Evolutionary conservation across 306 rosid species (phyloP), one percentile per base, ranked within the genome.

Genomic region (Quercus cerris): DNA sequence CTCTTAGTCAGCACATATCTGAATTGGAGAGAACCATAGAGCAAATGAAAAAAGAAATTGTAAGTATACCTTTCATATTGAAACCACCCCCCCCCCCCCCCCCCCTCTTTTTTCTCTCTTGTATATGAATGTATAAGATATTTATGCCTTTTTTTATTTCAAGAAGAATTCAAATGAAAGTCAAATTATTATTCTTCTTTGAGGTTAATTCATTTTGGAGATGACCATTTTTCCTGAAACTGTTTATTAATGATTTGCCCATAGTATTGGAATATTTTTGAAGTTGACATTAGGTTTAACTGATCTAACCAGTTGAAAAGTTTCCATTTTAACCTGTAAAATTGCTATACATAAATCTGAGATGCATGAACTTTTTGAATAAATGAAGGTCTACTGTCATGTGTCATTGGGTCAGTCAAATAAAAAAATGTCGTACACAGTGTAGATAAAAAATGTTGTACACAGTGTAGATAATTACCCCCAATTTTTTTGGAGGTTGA

Each of bases 1-100:
- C 97, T 78, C 90, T 94, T 77, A 91, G 94, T 89, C 92, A 93
- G 90, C 99, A 92, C 85, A 90, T 94, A 77, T 77, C 88, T 70
- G 94, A 91, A 70, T 73, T 92, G 86, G 93, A 87, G 89, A 70
- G 33, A 27, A 85, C 88, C 76, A 90, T 88, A 72, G 94, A 86
- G 71, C 88, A 94, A 85, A 92, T 92, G 97, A 88, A 80, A 83
- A 84, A 85, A 69, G 89, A 93, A 82, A 88, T 91, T 78, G 98
- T 94, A 85, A 91, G 98, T 89, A 31, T 35, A 68, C 23, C 11
- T 68, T 33, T 35, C 23, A 57, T 20, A 7, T 56, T 56, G 10
- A 22, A 23, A 20, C 63, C 2, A 15, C 35, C 0, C 67, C 0
- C 67, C 33, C 63, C 6, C 28, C 35, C 0, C 67, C 33, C 63